phyloP scores from a whole-genome alignment of 2,329 filamentous ascomycete species.

The Stachybotrys chartarum region DNA sequence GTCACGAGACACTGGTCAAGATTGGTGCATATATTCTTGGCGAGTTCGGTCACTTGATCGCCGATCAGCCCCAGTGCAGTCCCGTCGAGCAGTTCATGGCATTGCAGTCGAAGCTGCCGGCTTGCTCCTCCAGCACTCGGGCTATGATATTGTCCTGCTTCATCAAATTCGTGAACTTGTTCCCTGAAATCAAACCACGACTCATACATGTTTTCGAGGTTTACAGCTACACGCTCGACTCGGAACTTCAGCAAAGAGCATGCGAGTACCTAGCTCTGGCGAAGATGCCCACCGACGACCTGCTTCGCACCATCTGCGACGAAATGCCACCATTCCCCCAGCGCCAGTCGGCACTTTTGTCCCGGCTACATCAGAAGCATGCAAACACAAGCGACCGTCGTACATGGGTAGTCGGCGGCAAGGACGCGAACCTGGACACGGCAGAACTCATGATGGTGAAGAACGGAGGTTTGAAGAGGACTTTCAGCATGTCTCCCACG shows the following conservation, averaged over 20 bases:
- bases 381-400: conserved; percentile 88
- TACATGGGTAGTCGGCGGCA: conserved; percentile 96
- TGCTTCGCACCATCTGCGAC: conserved; percentile 88
- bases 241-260: conserved; percentile 90
- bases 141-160: conserved; percentile 95
- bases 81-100: conserved; percentile 97
- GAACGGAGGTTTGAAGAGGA: conserved; percentile 75
- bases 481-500: conserved; percentile 59
- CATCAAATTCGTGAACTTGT: conserved; percentile 96
- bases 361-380: conserved; percentile 89
- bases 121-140: conserved; percentile 80
- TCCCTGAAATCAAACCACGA: conserved; percentile 96
- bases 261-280: conserved; percentile 90
- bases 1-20: conserved; percentile 95
- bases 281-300: conserved; percentile 78
- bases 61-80: conserved; percentile 84
- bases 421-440: conserved; percentile 80
- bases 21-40: conserved; percentile 94
- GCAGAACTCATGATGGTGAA: conserved; percentile 76
- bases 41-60: conserved; percentile 94
- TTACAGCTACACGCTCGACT: conserved; percentile 91
- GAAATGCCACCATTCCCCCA: conserved; percentile 99
- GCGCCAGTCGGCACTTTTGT: conserved; percentile 83
- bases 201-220: conserved; percentile 82
- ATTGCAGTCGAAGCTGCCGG: conserved; percentile 80